Percentiles rank a stretch among this genome's conserved stretches.
These are phyloP conservation scores for Gossypioides kirkii DNA, from an alignment of 345 rosid genomes.

Conservation along the genomic window DNA sequence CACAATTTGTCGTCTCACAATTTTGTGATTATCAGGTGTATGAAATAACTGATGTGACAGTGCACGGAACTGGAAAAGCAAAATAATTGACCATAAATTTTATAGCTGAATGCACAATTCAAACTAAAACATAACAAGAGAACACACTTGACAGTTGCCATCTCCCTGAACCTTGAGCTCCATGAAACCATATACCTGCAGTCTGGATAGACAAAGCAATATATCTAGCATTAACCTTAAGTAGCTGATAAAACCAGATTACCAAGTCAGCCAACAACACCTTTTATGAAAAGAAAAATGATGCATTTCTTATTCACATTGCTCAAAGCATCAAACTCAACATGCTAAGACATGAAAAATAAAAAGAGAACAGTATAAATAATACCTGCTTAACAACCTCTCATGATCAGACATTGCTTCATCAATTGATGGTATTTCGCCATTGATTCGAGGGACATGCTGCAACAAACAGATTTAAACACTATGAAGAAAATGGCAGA, in stretches of 20 bases:
- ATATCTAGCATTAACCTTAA: neutral
- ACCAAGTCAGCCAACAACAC: neutral
- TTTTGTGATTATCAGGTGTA: slow-evolving; percentile 60
- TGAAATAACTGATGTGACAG: slow-evolving; percentile 62
- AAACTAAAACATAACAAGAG: slow-evolving; percentile 20
- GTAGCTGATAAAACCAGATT: neutral
- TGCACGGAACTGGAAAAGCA: slow-evolving; percentile 62
- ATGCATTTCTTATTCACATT: neutral
- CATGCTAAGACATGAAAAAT: neutral
- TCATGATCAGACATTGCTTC: slow-evolving; percentile 96
- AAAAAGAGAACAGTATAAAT: neutral
- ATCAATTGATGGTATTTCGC: slow-evolving; percentile 89
- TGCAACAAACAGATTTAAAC: slow-evolving; percentile 24
- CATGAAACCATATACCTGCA: slow-evolving; percentile 46
- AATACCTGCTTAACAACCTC: slow-evolving; percentile 73
- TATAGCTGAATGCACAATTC: slow-evolving; percentile 20
- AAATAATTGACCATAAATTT: neutral
- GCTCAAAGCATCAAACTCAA: neutral
- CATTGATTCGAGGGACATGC: slow-evolving; percentile 92
- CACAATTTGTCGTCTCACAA: slow-evolving; percentile 47
- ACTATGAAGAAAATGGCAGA: slow-evolving; percentile 7
- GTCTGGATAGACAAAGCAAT: slow-evolving; percentile 26
- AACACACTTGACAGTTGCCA: slow-evolving; percentile 75
- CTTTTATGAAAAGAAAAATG: neutral
- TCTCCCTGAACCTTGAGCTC: slow-evolving; percentile 75